Conservation (phyloP, 441 rosid genomes). For the Macaranga tanarius region DNA sequence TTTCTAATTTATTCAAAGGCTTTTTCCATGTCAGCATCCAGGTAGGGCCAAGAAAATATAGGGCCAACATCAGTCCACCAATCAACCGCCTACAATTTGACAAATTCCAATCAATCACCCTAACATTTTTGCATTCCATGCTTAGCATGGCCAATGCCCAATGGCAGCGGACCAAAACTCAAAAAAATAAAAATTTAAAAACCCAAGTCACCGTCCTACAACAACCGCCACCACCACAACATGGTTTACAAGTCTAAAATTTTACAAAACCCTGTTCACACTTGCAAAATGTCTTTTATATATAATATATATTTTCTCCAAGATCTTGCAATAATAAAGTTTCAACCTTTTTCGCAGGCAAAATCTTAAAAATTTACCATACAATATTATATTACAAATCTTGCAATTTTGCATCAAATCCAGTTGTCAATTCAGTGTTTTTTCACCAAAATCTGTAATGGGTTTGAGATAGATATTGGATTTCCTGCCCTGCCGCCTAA, state of each 20-base stretch:
- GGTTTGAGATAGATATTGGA: neutral
- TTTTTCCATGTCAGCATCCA: neutral
- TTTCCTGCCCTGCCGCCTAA: neutral
- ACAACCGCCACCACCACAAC: constrained; percentile 33
- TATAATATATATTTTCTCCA: too few species aligned
- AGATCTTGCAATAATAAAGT: neutral
- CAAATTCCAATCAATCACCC: neutral
- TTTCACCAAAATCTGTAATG: neutral
- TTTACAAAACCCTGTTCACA: constrained; percentile 35
- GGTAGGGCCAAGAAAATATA: neutral
- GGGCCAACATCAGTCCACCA: constrained; percentile 4
- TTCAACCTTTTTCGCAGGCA: neutral
- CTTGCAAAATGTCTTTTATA: constrained; percentile 5
- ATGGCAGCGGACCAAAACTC: neutral
- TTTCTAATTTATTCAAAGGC: too few species aligned
- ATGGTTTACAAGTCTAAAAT: neutral
- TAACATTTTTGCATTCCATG: neutral
- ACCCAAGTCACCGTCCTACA: constrained; percentile 34
- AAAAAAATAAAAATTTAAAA: neutral
- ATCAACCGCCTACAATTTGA: neutral
- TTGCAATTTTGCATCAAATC: neutral
- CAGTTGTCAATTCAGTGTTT: neutral
- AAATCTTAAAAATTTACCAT: neutral
- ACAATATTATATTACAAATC: neutral
- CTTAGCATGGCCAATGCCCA: neutral